Conservation (phyloP, 306 rosid species). For the Senna tora region DNA sequence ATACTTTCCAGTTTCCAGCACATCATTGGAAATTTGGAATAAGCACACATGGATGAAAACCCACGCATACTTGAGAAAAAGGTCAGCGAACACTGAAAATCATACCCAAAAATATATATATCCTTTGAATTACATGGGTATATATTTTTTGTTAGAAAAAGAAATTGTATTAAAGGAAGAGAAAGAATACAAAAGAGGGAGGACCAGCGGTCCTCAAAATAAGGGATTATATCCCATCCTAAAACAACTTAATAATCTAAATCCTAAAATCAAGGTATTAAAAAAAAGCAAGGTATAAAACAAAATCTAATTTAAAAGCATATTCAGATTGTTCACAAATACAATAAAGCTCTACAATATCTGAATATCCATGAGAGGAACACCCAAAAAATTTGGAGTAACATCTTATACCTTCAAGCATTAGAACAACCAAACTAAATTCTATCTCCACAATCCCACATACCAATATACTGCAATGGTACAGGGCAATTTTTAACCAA, state of each 20-base stretch:
- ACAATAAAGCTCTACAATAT: not conserved
- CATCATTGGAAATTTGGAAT: not conserved
- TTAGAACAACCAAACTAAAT: not conserved
- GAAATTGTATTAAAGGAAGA: too few relatives aligned
- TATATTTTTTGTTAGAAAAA: too few relatives aligned
- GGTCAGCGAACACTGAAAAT: not conserved
- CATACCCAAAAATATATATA: too few relatives aligned
- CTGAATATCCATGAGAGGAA: not conserved
- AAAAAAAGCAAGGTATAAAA: too few relatives aligned
- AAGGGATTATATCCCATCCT: too few relatives aligned
- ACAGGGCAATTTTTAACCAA: not conserved
- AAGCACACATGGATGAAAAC: not conserved
- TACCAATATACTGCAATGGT: not conserved
- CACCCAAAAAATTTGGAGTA: not conserved
- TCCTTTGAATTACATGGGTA: too few relatives aligned
- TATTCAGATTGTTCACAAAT: too few relatives aligned
- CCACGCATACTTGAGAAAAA: not conserved
- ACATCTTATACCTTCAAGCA: not conserved
- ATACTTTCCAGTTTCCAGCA: not conserved
- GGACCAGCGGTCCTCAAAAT: too few relatives aligned
- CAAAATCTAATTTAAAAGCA: too few relatives aligned
- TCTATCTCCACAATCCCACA: not conserved
- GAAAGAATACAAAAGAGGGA: too few relatives aligned
- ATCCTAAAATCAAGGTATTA: too few relatives aligned
- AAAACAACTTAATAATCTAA: too few relatives aligned